Conservation (phyloP, 2,329 filamentous ascomycete genomes). For the Fusarium sp. region DNA sequence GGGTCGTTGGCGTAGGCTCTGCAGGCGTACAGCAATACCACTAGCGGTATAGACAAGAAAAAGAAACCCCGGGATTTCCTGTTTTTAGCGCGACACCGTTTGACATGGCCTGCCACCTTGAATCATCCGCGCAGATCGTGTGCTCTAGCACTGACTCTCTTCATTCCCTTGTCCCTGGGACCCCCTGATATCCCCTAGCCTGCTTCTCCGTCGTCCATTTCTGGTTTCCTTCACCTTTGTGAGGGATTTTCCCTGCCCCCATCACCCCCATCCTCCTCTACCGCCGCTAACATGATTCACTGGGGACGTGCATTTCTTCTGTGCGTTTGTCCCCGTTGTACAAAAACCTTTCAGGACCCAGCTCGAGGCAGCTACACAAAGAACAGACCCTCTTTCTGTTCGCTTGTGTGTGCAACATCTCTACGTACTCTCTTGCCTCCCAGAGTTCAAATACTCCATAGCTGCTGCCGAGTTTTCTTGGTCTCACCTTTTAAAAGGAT, state of each 20-base stretch:
- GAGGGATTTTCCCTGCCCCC: conserved; percentile 26
- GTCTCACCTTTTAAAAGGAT: background rate
- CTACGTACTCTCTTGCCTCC: background rate
- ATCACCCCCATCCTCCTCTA: background rate
- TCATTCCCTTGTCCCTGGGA: conserved; percentile 20
- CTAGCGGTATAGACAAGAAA: background rate
- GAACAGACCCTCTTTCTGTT: background rate
- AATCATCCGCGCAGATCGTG: conserved; percentile 33
- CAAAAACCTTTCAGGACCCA: conserved; percentile 31
- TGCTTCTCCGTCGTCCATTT: background rate
- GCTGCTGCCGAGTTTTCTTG: background rate
- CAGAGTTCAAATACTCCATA: background rate
- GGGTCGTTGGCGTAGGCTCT: background rate
- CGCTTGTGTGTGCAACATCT: background rate
- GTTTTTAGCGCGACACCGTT: conserved; percentile 12
- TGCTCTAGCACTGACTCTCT: conserved; percentile 36
- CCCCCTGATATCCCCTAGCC: background rate
- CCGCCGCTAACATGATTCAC: background rate
- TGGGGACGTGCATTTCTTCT: background rate
- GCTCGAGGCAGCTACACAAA: background rate
- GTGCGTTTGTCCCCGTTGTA: conserved; percentile 4
- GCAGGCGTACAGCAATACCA: background rate
- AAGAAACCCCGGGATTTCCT: conserved; percentile 10
- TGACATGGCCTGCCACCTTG: conserved; percentile 6
- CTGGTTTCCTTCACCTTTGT: background rate